Conservation (phyloP, 1,139 yeast genomes). For the Scheffersomyces quercinus region DNA sequence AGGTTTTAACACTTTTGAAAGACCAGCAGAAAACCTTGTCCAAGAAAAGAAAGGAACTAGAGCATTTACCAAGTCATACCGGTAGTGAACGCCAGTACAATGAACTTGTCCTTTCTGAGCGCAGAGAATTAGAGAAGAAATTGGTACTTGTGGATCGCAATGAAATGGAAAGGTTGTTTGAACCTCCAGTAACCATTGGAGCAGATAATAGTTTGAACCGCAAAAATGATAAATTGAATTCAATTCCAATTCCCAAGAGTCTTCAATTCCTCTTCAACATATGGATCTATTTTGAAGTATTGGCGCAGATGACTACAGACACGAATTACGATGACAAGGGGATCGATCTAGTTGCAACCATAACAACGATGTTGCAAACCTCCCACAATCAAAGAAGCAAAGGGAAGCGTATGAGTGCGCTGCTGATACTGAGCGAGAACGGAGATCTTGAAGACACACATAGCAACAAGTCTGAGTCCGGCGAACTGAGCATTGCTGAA, state of each 20-base stretch:
- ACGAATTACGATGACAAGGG: conserved; percentile 47
- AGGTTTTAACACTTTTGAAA: conserved; percentile 36
- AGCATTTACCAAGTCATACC: conserved; percentile 7
- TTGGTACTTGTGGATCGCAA: conserved; percentile 32
- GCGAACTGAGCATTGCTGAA: conserved; percentile 20
- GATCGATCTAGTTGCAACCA: conserved; percentile 43
- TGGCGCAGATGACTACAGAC: conserved; percentile 63
- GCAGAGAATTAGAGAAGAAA: conserved; percentile 21
- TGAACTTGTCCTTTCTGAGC: conserved; percentile 11
- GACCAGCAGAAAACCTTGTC: conserved; percentile 23
- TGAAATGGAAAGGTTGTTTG: conserved; percentile 37
- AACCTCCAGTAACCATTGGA: conserved; percentile 3
- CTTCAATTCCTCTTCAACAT: conserved; percentile 59
- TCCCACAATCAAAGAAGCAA: conserved; percentile 16
- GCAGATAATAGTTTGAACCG: conserved; percentile 1
- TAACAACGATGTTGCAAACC: conserved; percentile 30
- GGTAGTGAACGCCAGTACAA: conserved; percentile 15
- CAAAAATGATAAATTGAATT: conserved; percentile 10
- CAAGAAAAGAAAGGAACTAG: conserved; percentile 12
- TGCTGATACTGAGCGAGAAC: neutral
- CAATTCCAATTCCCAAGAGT: conserved; percentile 37
- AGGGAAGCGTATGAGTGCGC: conserved; percentile 7
- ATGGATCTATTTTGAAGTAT: conserved; percentile 67
- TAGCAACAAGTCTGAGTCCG: conserved; percentile 25
- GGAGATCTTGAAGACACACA: conserved; percentile 16